Evolutionary conservation across 2,329 filamentous ascomycete genomes (phyloP), one percentile per base, ranked within the genome.

Genomic region (Botrytis squamosa): DNA sequence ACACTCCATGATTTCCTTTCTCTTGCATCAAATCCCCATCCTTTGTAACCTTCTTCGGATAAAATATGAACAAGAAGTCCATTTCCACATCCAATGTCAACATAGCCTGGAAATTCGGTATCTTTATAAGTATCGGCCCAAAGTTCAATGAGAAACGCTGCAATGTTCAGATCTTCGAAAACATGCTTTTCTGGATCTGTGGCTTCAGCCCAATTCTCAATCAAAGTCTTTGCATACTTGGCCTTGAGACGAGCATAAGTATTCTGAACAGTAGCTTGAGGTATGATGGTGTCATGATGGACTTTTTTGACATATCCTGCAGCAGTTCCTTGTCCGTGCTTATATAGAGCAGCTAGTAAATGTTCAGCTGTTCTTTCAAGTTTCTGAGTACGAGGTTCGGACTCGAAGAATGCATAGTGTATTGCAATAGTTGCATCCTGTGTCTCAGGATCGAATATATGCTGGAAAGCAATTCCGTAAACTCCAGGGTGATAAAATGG

Each of bases 21-120:
- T n/a, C 95, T 87, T 0, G 95, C 96, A 82, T 99, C 96, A 79
- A 98, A 97, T 0, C 96, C 96, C 89, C 92, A 97, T 36, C 96
- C 96, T 0, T 81, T 78, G 82, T 94, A 98, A 18, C 94, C 94
- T 83, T 98, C 95, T 74, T 87, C 84, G 22, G 90, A 86, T 7
- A 99, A 87, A 55, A 99, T 88, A 80, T 97, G 89, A 12, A 97
- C 93, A 1, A 99, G 87, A 5, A 99, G 85, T 1, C 96, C 96
- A 80, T 98, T 99, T 2, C 96, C 96, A 80, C 96, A 98, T 8
- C 95, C 96, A 64, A 99, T 94, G 80, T 99, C 96, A 33, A 98
- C 93, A 79, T 98, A 99, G 0, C 95, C 95, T 0, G 94, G 93
- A 78, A 97, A 98, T 0, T 69, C 65, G 4, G 79, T 80, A 4